A percentile compares a stretch with the other conserved stretches of the same genome.
Conservation (phyloP, 2,329 filamentous ascomycete genomes). For the Aspergillus sp. region DNA sequence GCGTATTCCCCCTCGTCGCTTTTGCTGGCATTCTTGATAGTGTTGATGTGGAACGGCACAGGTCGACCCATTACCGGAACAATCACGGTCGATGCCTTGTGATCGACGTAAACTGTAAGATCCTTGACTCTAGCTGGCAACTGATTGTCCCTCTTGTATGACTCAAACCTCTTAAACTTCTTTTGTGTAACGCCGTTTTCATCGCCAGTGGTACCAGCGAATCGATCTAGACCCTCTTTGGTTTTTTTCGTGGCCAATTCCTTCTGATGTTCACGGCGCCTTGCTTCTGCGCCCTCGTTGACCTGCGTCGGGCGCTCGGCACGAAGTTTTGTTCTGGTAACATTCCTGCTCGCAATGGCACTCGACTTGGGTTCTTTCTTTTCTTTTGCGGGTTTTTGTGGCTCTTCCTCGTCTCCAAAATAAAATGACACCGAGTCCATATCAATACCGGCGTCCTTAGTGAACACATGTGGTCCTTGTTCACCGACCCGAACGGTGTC, state of each 20-base stretch:
- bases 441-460: slow-evolving; percentile 85
- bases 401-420: slow-evolving; percentile 90
- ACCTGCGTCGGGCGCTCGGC: slow-evolving; percentile 85
- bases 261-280: slow-evolving; percentile 87
- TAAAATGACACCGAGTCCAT: slow-evolving; percentile 96
- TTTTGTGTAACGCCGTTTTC: slow-evolving; percentile 91
- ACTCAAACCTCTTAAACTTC: slow-evolving; percentile 98
- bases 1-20: slow-evolving; percentile 94
- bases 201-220: slow-evolving; percentile 79
- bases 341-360: slow-evolving; percentile 90
- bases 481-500: slow-evolving; percentile 89
- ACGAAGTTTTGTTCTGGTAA: slow-evolving; percentile 87
- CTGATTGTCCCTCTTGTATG: slow-evolving; percentile 97
- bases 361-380: slow-evolving; percentile 77
- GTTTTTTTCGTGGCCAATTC: slow-evolving; percentile 86
- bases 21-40: slow-evolving; percentile 98
- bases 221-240: slow-evolving; percentile 79
- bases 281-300: slow-evolving; percentile 85
- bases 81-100: slow-evolving; percentile 85
- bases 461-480: slow-evolving; percentile 73
- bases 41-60: slow-evolving; percentile 96
- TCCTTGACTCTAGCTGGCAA: slow-evolving; percentile 80
- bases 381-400: slow-evolving; percentile 80
- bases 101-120: slow-evolving; percentile 84
- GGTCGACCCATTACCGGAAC: slow-evolving; percentile 96